A percentile compares a stretch with the other conserved stretches of the same genome.
These are phyloP conservation scores for Castanea mollissima DNA, from an alignment of 306 rosid genomes.

Conservation along the genomic window DNA sequence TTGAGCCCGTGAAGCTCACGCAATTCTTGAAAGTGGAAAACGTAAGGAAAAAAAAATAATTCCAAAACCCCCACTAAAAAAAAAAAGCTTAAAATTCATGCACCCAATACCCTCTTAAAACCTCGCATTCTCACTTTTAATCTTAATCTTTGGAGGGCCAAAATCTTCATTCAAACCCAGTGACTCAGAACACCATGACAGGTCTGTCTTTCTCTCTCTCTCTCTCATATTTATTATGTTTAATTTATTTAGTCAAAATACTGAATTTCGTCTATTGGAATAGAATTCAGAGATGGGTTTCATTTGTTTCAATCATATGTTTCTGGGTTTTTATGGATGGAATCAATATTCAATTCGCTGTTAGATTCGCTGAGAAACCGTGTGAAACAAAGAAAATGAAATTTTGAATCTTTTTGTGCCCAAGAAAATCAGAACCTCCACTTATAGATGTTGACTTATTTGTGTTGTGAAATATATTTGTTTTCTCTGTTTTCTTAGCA, in stretches of 20 bases:
- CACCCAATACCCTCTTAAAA: not conserved
- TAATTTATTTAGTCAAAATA: not conserved
- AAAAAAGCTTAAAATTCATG: not conserved
- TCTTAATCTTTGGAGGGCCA: not conserved
- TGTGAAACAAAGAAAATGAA: not conserved
- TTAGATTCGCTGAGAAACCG: not conserved
- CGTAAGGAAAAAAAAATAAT: not conserved
- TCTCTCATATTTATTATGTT: not conserved
- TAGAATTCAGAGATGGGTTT: not conserved
- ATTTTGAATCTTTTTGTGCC: not conserved
- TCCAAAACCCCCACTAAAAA: not conserved
- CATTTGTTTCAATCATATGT: not conserved
- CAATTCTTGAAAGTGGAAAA: not conserved
- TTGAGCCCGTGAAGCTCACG: not conserved
- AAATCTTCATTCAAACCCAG: not conserved
- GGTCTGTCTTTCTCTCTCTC: conserved; percentile 17
- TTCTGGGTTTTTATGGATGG: conserved; percentile 1
- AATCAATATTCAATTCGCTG: not conserved
- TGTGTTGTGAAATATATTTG: too few species aligned
- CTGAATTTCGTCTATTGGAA: not conserved
- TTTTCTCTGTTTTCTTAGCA: too few species aligned
- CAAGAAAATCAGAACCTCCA: not conserved
- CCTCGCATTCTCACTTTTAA: not conserved
- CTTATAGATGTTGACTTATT: too few species aligned
- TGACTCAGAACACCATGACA: conserved; percentile 8